A percentile compares a stretch with the other conserved stretches of the same genome.
Conservation (phyloP, 2,329 filamentous ascomycete species). For the Ceratocystis lukuohia region DNA sequence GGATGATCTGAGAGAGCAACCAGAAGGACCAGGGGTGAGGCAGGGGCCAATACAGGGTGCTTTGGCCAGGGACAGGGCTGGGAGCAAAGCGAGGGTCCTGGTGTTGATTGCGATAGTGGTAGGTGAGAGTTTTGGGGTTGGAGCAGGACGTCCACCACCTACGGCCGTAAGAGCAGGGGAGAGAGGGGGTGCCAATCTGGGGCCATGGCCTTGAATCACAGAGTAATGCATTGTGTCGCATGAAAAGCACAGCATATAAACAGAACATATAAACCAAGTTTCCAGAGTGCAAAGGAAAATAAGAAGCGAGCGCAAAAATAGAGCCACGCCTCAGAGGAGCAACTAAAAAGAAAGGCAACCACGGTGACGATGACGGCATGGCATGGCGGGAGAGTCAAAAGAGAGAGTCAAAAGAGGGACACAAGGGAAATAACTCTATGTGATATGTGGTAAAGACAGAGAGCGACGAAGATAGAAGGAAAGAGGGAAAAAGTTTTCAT, state of each 20-base stretch:
- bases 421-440: too few species aligned
- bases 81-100: not conserved
- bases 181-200: not conserved
- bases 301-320: not conserved
- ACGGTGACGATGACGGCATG: too few species aligned
- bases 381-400: too few species aligned
- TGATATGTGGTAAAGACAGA: too few species aligned
- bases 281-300: not conserved
- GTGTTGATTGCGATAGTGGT: not conserved
- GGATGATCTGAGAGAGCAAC: constrained; percentile 2
- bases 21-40: not conserved
- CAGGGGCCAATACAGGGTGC: not conserved
- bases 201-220: not conserved
- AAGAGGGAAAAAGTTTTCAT: not conserved
- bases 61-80: not conserved
- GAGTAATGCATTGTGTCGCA: not conserved
- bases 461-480: not conserved
- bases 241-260: not conserved
- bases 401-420: too few species aligned
- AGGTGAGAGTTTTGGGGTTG: not conserved
- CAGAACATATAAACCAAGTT: not conserved
- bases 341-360: not conserved
- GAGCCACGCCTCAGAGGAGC: constrained; percentile 1
- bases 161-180: not conserved
- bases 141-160: not conserved